These are phyloP conservation scores for Barnettozyma hawaiiensis DNA, from an alignment of 1,139 yeast species.

Conservation along the genomic window DNA sequence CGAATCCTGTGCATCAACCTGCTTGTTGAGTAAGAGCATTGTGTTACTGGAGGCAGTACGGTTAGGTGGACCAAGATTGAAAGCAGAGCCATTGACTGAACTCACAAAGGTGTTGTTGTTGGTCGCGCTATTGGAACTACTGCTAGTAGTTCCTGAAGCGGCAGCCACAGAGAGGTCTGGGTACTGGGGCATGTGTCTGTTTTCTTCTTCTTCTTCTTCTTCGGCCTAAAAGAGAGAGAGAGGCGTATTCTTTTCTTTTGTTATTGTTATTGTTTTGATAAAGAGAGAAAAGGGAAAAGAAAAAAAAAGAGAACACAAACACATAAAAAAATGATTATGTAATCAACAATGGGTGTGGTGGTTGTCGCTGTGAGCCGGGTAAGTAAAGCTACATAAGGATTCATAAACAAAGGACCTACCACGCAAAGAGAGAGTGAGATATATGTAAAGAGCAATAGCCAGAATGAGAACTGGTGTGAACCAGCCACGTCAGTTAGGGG, in stretches of 20 bases:
- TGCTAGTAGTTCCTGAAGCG: neutral
- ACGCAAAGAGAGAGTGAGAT: too few relatives aligned
- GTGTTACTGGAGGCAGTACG: constrained; percentile 22
- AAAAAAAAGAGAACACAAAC: neutral
- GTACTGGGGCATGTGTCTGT: neutral
- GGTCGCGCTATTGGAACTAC: neutral
- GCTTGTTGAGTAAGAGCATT: constrained; percentile 51
- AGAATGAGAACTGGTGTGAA: too few relatives aligned
- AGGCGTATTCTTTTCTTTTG: neutral
- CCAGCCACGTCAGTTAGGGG: too few relatives aligned
- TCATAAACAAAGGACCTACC: too few relatives aligned
- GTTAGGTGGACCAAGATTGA: constrained; percentile 7
- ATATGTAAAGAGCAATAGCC: too few relatives aligned
- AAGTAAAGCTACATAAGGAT: too few relatives aligned
- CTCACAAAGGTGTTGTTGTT: neutral
- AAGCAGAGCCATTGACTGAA: constrained; percentile 9
- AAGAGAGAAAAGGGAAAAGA: too few relatives aligned
- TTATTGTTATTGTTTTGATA: neutral
- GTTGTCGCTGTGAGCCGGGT: neutral
- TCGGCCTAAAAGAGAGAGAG: too few relatives aligned
- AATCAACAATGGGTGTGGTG: too few relatives aligned
- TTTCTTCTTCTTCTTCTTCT: too few relatives aligned
- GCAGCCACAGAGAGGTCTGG: neutral
- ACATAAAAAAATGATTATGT: neutral
- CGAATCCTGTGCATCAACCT: constrained; percentile 64